Conservation (phyloP, 257 asterid genomes). For the Salvia rosmarinus region DNA sequence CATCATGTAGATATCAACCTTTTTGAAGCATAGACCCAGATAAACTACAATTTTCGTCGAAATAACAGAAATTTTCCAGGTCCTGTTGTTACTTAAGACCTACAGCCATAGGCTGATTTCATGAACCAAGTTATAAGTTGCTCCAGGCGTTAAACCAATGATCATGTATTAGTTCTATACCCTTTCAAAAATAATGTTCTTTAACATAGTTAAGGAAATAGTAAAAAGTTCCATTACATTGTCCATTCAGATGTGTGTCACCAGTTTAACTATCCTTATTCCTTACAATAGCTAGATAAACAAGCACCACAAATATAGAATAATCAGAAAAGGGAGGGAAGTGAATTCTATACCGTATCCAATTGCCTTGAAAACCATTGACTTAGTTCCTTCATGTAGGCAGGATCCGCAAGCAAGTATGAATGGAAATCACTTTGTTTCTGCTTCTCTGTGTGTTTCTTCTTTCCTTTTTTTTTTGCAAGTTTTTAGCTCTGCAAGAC, state of each 20-base stretch:
- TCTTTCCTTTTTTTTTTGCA: neutral
- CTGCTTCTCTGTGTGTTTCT: constrained; percentile 13
- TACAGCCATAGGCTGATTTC: no score
- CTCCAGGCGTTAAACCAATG: no score
- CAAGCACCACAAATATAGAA: constrained; percentile 12
- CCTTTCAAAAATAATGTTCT: no score
- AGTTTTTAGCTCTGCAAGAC: constrained; percentile 20
- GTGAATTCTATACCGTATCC: constrained; percentile 64
- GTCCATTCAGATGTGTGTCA: constrained; percentile 14
- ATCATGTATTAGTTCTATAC: no score
- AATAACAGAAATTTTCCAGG: no score
- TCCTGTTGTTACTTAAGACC: no score
- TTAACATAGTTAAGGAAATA: no score
- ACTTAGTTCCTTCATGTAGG: constrained; percentile 85
- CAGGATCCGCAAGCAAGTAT: constrained; percentile 78
- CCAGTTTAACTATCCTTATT: constrained; percentile 14
- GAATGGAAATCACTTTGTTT: constrained; percentile 67
- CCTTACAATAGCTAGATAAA: constrained; percentile 20
- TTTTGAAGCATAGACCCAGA: no score
- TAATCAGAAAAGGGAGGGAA: neutral
- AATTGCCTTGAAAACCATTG: constrained; percentile 90
- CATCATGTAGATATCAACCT: no score
- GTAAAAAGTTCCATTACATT: no score
- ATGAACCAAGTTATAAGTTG: no score
- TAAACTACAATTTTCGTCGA: no score